These are phyloP conservation scores for Colletotrichum musae DNA, from an alignment of 2,329 filamentous ascomycete genomes.

Conservation along the genomic window DNA sequence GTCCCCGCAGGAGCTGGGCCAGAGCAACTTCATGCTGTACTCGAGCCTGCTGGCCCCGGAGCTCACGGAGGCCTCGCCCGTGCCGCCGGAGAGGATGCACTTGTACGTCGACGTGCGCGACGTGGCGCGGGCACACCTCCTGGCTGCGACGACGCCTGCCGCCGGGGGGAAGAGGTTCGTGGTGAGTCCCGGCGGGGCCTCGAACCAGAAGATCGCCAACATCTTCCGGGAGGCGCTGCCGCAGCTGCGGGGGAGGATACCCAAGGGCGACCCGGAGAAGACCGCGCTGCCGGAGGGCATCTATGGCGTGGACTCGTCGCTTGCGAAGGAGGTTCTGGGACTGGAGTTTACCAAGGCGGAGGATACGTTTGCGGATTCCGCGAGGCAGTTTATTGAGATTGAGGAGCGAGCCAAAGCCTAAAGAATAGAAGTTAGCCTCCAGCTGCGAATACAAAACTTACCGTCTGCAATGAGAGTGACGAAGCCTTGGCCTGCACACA, in stretches of 20 bases:
- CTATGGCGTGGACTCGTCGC: slow-evolving; percentile 39
- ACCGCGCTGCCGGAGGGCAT: slow-evolving; percentile 41
- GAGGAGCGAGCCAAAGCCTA: slow-evolving; percentile 28
- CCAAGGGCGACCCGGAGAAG: slow-evolving; percentile 40
- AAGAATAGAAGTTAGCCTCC: neutral
- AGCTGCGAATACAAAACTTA: too few species aligned
- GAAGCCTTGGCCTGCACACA: too few species aligned
- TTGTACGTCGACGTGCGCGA: slow-evolving; percentile 49
- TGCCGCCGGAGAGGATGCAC: slow-evolving; percentile 43
- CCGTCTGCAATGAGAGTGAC: too few species aligned
- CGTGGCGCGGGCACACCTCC: slow-evolving; percentile 45
- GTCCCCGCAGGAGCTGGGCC: slow-evolving; percentile 13
- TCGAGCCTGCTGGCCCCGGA: slow-evolving; percentile 13
- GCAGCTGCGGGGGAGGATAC: slow-evolving; percentile 43
- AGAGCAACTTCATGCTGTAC: slow-evolving; percentile 36
- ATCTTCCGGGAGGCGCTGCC: slow-evolving; percentile 41
- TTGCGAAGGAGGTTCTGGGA: slow-evolving; percentile 43
- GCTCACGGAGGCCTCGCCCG: slow-evolving; percentile 6
- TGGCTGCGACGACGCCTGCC: slow-evolving; percentile 43
- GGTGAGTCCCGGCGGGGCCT: slow-evolving; percentile 41
- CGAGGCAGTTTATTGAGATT: slow-evolving; percentile 43
- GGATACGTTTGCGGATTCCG: slow-evolving; percentile 43
- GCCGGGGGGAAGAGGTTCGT: slow-evolving; percentile 47
- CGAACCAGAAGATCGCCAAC: slow-evolving; percentile 43
- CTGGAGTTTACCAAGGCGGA: slow-evolving; percentile 43